Evolutionary conservation across 1,284 basidiomycete species (phyloP), one percentile per base, ranked within the genome.

Genomic region (Fereydounia khargensis): DNA sequence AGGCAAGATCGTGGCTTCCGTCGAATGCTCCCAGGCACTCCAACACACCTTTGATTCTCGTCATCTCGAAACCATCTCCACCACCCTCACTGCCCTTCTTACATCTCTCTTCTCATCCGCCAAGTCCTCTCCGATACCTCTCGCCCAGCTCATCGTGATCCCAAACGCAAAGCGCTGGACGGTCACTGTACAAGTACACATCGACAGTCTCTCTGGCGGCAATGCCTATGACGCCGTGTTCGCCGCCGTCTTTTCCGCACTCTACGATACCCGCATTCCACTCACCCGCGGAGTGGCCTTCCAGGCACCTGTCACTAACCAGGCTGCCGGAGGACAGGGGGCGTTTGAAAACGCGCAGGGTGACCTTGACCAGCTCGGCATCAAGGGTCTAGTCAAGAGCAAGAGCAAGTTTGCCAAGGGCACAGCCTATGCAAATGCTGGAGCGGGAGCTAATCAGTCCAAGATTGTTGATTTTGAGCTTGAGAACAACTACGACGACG

Each of bases 201-300:
- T 73, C 48, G 55, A 57, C 41, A 67, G 65, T 6, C 48, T 66
- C 9, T 64, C 65, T 16, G 70, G 68, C 11, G 70, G 70, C 30
- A 73, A 73, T 38, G 46, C 71, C 11, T 59, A 67, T 24, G 70
- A 73, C 30, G 48, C 68, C 6, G 41, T 66, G 9, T 68, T 73
- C 36, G 68, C 69, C 1, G 50, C 66, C 25, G 55, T 68, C 22
- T 69, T 58, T 30, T 43, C 58, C 4, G 70, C 70, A 2, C 53
- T 73, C 30, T 65, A 61, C 44, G 54, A 66, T 21, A 58, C 61
- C 4, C 61, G 64, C 9, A 49, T 73, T 0, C 70, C 70, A 1
- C 40, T 36, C 13, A 73, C 70, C 1, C 49, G 62, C 18, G 47
- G 53, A n/a, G 53, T 73, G 11, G 48, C 64, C 1, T 63, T 65